Evolutionary conservation across 2,329 filamentous ascomycete species (phyloP).

Genomic region (Cercospora canescens): DNA sequence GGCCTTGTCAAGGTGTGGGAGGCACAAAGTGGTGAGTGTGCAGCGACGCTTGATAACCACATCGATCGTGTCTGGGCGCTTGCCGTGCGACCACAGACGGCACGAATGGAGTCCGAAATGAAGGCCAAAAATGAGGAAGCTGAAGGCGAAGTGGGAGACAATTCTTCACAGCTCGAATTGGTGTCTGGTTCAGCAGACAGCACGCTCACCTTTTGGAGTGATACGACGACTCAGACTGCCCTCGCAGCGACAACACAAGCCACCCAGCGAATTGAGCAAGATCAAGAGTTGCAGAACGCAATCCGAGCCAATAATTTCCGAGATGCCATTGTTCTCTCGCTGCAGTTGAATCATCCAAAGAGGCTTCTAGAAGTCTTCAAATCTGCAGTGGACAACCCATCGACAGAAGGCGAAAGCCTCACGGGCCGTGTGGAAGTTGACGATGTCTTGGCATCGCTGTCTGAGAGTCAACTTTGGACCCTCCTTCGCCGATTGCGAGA

Average conservation of each 20-base stretch:
- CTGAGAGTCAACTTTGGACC: conserved; percentile 81
- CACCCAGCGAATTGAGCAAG: conserved; percentile 82
- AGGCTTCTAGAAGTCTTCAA: conserved; percentile 83
- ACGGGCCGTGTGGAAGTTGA: conserved; percentile 71
- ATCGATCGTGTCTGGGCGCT: conserved; percentile 94
- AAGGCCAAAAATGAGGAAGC: conserved; percentile 34
- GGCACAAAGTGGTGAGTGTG: conserved; percentile 77
- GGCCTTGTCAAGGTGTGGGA: conserved; percentile 98
- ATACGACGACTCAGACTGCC: conserved; percentile 81
- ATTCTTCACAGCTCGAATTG: conserved; percentile 60
- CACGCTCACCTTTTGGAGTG: conserved; percentile 92
- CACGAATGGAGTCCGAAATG: conserved; percentile 10
- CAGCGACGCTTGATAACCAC: conserved; percentile 93
- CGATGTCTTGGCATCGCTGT: conserved; percentile 74
- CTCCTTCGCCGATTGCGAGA: conserved; percentile 82
- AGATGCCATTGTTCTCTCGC: conserved; percentile 85
- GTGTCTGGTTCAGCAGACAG: conserved; percentile 92
- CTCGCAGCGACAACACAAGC: conserved; percentile 71
- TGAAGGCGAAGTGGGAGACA: conserved; percentile 17
- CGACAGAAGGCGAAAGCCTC: conserved; percentile 62
- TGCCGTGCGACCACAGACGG: conserved; percentile 62
- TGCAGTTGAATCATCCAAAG: conserved; percentile 92
- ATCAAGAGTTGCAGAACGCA: conserved; percentile 91
- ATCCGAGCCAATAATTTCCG: conserved; percentile 85
- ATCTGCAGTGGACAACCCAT: conserved; percentile 67